Conservation (phyloP, 192 early-diverging fungal species). For the Rhizophagus sp. region DNA sequence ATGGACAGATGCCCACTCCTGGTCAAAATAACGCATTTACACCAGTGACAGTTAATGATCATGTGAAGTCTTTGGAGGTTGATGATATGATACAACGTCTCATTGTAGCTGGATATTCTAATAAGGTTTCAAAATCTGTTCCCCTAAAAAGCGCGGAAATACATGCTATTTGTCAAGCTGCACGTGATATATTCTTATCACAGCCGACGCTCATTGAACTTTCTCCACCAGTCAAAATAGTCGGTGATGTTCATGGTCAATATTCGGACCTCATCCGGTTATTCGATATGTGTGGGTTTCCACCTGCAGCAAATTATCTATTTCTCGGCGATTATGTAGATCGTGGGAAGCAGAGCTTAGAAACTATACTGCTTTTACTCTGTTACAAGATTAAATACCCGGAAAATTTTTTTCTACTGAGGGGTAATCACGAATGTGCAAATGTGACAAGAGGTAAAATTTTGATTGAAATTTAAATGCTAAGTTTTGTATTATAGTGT, state of each 20-base stretch:
- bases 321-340: slow-evolving; percentile 98
- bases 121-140: slow-evolving; percentile 73
- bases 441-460: slow-evolving; percentile 79
- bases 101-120: slow-evolving; percentile 73
- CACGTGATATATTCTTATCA: slow-evolving; percentile 86
- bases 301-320: slow-evolving; percentile 87
- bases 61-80: slow-evolving; percentile 48
- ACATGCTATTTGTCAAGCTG: slow-evolving; percentile 79
- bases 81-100: slow-evolving; percentile 90
- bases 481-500: background rate
- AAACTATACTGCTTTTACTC: slow-evolving; percentile 90
- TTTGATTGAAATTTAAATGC: background rate
- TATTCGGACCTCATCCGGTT: slow-evolving; percentile 88
- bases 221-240: slow-evolving; percentile 76
- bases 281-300: slow-evolving; percentile 94
- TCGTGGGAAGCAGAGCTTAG: slow-evolving; percentile 92
- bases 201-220: slow-evolving; percentile 83
- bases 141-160: slow-evolving; percentile 88
- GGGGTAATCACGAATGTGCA: slow-evolving; percentile 96
- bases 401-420: slow-evolving; percentile 95
- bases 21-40: slow-evolving; percentile 32
- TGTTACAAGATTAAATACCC: slow-evolving; percentile 98
- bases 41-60: slow-evolving; percentile 27
- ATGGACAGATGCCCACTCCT: background rate
- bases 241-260: slow-evolving; percentile 96